Evolutionary conservation across 2,329 filamentous ascomycete species (phyloP).

Genomic region (Ciborinia camelliae): DNA sequence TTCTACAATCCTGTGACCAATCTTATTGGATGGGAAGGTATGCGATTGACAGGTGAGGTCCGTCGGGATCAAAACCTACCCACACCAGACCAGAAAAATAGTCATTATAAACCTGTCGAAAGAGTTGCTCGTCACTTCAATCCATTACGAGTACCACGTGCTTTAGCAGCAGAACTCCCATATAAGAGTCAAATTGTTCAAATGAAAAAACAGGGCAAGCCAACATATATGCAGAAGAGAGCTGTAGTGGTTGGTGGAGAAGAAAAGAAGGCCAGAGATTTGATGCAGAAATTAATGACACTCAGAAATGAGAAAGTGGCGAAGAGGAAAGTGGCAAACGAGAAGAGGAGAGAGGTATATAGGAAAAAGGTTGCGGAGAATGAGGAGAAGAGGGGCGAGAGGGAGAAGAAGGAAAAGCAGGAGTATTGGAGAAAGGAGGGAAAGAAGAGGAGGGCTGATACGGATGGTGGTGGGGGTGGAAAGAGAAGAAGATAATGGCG

Average conservation of each 20-base stretch:
- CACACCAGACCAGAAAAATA: slow-evolving; percentile 80
- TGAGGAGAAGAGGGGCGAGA: slow-evolving; percentile 77
- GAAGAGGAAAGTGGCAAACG: slow-evolving; percentile 80
- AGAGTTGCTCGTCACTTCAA: slow-evolving; percentile 73
- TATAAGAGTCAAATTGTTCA: slow-evolving; percentile 87
- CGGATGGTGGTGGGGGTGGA: slow-evolving; percentile 46
- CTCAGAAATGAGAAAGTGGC: slow-evolving; percentile 86
- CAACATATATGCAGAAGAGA: slow-evolving; percentile 92
- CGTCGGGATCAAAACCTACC: slow-evolving; percentile 70
- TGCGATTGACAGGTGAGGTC: slow-evolving; percentile 92
- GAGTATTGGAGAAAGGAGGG: slow-evolving; percentile 93
- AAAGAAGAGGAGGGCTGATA: slow-evolving; percentile 64
- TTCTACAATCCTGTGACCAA: slow-evolving; percentile 98
- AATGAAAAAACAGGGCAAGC: slow-evolving; percentile 73
- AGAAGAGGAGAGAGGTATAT: slow-evolving; percentile 78
- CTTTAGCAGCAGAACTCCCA: slow-evolving; percentile 78
- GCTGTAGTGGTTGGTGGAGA: slow-evolving; percentile 83
- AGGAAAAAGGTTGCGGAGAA: slow-evolving; percentile 78
- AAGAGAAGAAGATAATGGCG: slow-evolving; percentile 30
- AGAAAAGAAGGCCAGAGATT: slow-evolving; percentile 80
- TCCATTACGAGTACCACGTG: slow-evolving; percentile 66
- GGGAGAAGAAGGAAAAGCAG: slow-evolving; percentile 88
- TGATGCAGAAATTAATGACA: slow-evolving; percentile 91
- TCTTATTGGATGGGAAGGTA: slow-evolving; percentile 83
- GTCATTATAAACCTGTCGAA: slow-evolving; percentile 71